A percentile compares a stretch with the other conserved stretches of the same genome.
Conservation (phyloP, 768 basidiomycete species). For the Amanita rubescens region DNA sequence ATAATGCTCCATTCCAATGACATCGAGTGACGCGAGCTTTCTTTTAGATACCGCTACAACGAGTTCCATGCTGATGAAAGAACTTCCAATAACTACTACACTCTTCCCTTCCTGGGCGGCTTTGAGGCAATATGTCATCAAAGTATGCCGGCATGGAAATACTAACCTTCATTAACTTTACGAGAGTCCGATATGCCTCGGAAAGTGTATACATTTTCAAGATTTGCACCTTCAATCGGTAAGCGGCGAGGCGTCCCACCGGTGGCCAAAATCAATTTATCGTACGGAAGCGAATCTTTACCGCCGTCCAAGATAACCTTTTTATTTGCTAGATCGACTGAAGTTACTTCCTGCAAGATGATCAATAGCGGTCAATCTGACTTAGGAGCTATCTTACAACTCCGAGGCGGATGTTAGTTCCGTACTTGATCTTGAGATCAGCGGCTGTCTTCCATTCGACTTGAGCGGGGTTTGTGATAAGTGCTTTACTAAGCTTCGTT, state of each 20-base stretch:
- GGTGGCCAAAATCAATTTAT: constrained; percentile 72
- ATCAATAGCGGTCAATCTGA: constrained; percentile 2
- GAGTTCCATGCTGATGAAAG: constrained; percentile 93
- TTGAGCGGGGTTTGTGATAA: constrained; percentile 73
- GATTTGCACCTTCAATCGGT: constrained; percentile 66
- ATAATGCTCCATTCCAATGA: constrained; percentile 75
- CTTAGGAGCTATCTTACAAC: constrained; percentile 30
- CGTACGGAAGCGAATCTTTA: constrained; percentile 58
- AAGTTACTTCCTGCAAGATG: constrained; percentile 53
- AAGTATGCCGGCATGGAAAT: background rate
- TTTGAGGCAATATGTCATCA: constrained; percentile 4
- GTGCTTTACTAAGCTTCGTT: constrained; percentile 84
- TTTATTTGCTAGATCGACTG: constrained; percentile 56
- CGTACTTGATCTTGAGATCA: constrained; percentile 71
- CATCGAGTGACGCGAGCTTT: constrained; percentile 73
- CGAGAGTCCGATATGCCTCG: constrained; percentile 64
- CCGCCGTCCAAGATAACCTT: constrained; percentile 53
- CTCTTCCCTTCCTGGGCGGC: constrained; percentile 61
- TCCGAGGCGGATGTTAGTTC: constrained; percentile 55
- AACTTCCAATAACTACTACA: constrained; percentile 78
- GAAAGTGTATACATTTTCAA: constrained; percentile 73
- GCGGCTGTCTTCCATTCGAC: constrained; percentile 65
- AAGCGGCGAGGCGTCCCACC: constrained; percentile 70
- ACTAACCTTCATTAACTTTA: constrained; percentile 59
- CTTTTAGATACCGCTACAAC: constrained; percentile 67